Evolutionary conservation across 495 filamentous ascomycete species (phyloP).

Genomic region (Corynascus novoguineensis): DNA sequence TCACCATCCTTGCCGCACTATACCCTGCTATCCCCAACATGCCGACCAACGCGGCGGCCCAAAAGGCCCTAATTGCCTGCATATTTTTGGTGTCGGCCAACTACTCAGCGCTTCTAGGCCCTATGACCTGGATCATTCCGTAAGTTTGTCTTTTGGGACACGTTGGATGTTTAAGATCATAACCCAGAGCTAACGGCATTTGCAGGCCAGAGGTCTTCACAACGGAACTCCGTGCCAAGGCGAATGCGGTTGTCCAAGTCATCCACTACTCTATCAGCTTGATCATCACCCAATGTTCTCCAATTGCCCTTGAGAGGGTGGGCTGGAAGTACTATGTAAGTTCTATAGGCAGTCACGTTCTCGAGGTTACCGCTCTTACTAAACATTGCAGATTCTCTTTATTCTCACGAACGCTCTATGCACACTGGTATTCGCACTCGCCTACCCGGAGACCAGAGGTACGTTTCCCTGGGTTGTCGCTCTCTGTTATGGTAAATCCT

Average conservation of each 20-base stretch:
- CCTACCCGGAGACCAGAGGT: conserved; percentile 51
- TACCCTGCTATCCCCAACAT: conserved; percentile 36
- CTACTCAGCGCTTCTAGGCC: conserved; percentile 50
- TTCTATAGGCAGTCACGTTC: neutral
- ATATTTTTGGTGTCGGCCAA: conserved; percentile 55
- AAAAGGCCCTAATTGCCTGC: conserved; percentile 50
- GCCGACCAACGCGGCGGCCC: conserved; percentile 34
- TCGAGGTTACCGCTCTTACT: too few relatives aligned
- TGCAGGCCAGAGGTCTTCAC: conserved; percentile 51
- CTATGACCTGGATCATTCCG: conserved; percentile 53
- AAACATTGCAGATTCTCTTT: conserved; percentile 40
- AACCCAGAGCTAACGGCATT: neutral
- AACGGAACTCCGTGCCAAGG: conserved; percentile 48
- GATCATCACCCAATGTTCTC: conserved; percentile 52
- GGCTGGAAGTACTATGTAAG: conserved; percentile 46
- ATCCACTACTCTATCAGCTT: conserved; percentile 52
- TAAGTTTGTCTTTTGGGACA: conserved; percentile 8
- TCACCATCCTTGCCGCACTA: conserved; percentile 46
- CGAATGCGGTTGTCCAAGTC: conserved; percentile 47
- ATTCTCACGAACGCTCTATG: conserved; percentile 48
- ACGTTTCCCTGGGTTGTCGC: neutral
- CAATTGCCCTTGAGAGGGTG: conserved; percentile 45
- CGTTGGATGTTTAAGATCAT: neutral
- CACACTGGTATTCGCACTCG: conserved; percentile 39
- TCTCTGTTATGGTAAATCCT: neutral